These are phyloP conservation scores for Phytophthora pistaciae DNA, from an alignment of 352 stramenopile species.

Conservation along the genomic window DNA sequence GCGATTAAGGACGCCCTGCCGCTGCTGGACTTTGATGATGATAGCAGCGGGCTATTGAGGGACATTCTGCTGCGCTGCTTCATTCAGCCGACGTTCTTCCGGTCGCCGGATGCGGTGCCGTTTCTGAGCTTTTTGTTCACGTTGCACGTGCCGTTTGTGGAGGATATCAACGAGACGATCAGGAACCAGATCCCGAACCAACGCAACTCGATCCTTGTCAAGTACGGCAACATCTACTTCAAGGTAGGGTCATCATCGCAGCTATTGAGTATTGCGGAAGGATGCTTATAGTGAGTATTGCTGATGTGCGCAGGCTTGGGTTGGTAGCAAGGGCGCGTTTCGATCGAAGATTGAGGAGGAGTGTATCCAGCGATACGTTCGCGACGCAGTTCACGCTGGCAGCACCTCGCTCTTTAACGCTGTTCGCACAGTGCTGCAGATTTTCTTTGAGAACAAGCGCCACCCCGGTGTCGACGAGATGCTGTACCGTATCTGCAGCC, in stretches of 20 bases:
- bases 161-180: slow-evolving; percentile 91
- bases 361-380: slow-evolving; percentile 85
- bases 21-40: slow-evolving; percentile 86
- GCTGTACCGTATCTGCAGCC: slow-evolving; percentile 85
- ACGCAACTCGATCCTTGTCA: slow-evolving; percentile 83
- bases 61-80: slow-evolving; percentile 90
- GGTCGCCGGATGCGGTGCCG: slow-evolving; percentile 78
- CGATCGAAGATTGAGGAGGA: slow-evolving; percentile 84
- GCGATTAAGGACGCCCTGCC: slow-evolving; percentile 80
- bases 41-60: slow-evolving; percentile 77
- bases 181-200: slow-evolving; percentile 89
- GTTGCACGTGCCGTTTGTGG: slow-evolving; percentile 84
- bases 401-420: slow-evolving; percentile 76
- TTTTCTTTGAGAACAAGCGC: slow-evolving; percentile 90
- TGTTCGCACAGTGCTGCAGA: slow-evolving; percentile 72
- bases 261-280: neutral
- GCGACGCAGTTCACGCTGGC: slow-evolving; percentile 75
- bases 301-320: slow-evolving; percentile 56
- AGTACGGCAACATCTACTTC: slow-evolving; percentile 87
- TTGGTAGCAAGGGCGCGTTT: slow-evolving; percentile 59
- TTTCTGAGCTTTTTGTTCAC: slow-evolving; percentile 91
- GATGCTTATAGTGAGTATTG: neutral
- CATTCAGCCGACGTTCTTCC: slow-evolving; percentile 88
- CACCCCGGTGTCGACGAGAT: slow-evolving; percentile 85
- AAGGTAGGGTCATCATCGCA: slow-evolving; percentile 41